A percentile compares a stretch with the other conserved stretches of the same genome.
These are phyloP conservation scores for Dothidotthia symphoricarpi DNA, from an alignment of 2,329 filamentous ascomycete genomes.

Conservation along the genomic window DNA sequence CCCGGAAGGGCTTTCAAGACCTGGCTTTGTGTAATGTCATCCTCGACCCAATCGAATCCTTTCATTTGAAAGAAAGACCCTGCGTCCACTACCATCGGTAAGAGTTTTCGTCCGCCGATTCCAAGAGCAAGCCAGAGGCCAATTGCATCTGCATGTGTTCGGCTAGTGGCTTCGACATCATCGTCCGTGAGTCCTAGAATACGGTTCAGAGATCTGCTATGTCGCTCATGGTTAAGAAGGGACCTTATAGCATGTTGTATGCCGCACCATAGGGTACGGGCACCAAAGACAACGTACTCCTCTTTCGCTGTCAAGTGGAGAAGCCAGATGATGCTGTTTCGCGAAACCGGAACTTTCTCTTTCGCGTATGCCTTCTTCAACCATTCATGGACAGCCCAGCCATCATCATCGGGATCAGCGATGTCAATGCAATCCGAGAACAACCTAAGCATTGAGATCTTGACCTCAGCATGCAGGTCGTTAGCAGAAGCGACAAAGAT, in stretches of 20 bases:
- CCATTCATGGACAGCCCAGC: slow-evolving; percentile 16
- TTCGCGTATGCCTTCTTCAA: slow-evolving; percentile 14
- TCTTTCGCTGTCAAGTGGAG: slow-evolving; percentile 8
- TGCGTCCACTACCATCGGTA: slow-evolving; percentile 12
- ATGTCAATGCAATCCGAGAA: slow-evolving; percentile 17
- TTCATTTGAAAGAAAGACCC: slow-evolving; percentile 15
- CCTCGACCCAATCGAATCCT: slow-evolving; percentile 16
- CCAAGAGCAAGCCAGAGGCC: slow-evolving; percentile 10
- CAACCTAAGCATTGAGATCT: slow-evolving; percentile 15
- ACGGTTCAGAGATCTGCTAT: slow-evolving; percentile 1
- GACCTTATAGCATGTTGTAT: slow-evolving; percentile 12
- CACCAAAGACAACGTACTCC: slow-evolving; percentile 10
- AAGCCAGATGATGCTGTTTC: slow-evolving; percentile 17
- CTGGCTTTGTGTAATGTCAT: slow-evolving; percentile 8
- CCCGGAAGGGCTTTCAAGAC: slow-evolving; percentile 9
- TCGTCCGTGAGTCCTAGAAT: slow-evolving; percentile 4
- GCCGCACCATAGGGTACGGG: slow-evolving; percentile 10
- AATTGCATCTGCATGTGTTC: slow-evolving; percentile 3
- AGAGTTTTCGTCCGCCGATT: slow-evolving; percentile 5
- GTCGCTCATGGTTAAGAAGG: slow-evolving; percentile 6
- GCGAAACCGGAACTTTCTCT: slow-evolving; percentile 11
- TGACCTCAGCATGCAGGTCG: slow-evolving; percentile 4
- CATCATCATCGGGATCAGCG: slow-evolving; percentile 7
- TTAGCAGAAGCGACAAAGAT: slow-evolving; percentile 9
- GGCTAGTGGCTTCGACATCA: neutral